These are phyloP conservation scores for Sphaerosporella brunnea DNA, from an alignment of 495 filamentous ascomycete genomes.

Conservation along the genomic window DNA sequence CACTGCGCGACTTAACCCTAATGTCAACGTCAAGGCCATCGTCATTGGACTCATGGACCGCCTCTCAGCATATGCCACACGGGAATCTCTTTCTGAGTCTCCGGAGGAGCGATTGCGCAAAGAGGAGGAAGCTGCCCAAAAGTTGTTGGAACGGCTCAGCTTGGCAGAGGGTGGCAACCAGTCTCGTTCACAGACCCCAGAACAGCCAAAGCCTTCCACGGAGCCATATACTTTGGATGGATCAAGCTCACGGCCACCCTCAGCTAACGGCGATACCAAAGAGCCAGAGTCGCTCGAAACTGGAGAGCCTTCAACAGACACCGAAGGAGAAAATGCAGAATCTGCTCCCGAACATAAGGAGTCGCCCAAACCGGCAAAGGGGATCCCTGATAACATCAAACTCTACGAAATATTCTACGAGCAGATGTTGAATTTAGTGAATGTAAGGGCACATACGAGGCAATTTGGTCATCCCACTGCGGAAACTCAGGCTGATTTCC, in stretches of 20 bases:
- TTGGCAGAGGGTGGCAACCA: constrained; percentile 35
- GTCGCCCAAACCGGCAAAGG: constrained; percentile 37
- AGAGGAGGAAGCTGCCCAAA: constrained; percentile 67
- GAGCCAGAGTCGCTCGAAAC: constrained; percentile 6
- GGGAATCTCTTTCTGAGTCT: constrained; percentile 59
- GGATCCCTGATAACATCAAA: constrained; percentile 65
- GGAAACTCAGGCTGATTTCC: constrained; percentile 24
- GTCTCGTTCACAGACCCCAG: constrained; percentile 1
- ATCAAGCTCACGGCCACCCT: neutral
- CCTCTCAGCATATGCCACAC: constrained; percentile 74
- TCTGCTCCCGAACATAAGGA: constrained; percentile 28
- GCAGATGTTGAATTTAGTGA: constrained; percentile 83
- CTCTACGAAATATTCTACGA: constrained; percentile 97
- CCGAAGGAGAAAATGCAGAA: constrained; percentile 13
- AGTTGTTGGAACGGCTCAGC: constrained; percentile 61
- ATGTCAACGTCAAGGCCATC: constrained; percentile 94
- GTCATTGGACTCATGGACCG: constrained; percentile 97
- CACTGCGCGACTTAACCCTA: constrained; percentile 75
- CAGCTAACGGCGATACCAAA: constrained; percentile 29
- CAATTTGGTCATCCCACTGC: constrained; percentile 21
- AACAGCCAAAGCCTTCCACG: neutral
- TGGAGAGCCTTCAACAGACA: constrained; percentile 26
- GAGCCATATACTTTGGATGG: constrained; percentile 6
- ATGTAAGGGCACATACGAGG: constrained; percentile 27
- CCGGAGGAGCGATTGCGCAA: constrained; percentile 51